A percentile compares a stretch with the other conserved stretches of the same genome.
phyloP scores from a whole-genome alignment of 148 eudicot genomes.

The Linanthus parryae region DNA sequence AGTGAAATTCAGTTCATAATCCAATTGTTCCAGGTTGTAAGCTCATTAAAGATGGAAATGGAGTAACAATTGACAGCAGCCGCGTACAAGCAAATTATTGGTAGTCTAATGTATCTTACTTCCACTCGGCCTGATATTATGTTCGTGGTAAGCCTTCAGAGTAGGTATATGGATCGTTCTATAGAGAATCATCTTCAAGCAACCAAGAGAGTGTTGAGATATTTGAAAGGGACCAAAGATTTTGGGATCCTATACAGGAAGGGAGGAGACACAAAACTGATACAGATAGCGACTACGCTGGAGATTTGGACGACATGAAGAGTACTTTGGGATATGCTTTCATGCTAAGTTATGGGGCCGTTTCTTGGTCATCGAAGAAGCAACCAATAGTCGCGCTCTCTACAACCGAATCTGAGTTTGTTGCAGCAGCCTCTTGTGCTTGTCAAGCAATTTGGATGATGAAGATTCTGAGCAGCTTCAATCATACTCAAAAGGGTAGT shows the following conservation, averaged over 20 bases:
- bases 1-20: not conserved
- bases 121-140: not conserved
- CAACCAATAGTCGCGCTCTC: not conserved
- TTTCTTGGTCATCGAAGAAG: conserved; percentile 4
- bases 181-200: not conserved
- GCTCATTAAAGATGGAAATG: not conserved
- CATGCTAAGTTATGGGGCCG: not conserved
- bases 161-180: not conserved
- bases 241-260: not conserved
- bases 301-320: not conserved
- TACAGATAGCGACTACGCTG: not conserved
- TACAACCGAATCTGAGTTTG: not conserved
- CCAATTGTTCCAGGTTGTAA: no score
- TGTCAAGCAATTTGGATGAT: not conserved
- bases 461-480: not conserved
- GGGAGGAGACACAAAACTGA: not conserved
- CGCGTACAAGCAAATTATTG: not conserved
- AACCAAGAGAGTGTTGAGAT: conserved; percentile 3
- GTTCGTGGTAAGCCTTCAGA: not conserved
- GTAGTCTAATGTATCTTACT: not conserved
- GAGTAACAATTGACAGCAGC: not conserved
- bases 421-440: not conserved
- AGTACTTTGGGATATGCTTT: not conserved
- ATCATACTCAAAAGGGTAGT: not conserved
- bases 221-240: not conserved